These are phyloP conservation scores for Botrytis paeoniae DNA, from an alignment of 2,329 filamentous ascomycete genomes.

Conservation along the genomic window DNA sequence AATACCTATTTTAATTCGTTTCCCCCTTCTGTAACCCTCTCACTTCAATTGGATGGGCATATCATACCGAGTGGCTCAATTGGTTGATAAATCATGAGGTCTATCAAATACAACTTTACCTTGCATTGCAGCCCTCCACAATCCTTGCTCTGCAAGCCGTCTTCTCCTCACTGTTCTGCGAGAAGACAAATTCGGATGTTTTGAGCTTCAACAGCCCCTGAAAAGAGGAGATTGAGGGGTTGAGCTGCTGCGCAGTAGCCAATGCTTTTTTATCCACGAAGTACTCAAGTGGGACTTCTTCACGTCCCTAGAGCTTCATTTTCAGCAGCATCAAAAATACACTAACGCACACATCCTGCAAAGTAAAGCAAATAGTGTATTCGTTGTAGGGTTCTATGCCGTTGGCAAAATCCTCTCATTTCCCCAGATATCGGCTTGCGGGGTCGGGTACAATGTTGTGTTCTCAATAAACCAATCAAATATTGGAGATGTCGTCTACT, in stretches of 20 bases:
- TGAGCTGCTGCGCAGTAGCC: background rate
- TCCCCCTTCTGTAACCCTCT: background rate
- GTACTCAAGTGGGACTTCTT: background rate
- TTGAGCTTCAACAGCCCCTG: conserved; percentile 3
- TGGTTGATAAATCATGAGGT: background rate
- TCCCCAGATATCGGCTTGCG: conserved; percentile 8
- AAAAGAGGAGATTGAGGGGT: background rate
- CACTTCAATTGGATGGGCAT: background rate
- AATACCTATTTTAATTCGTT: background rate
- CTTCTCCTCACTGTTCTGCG: conserved; percentile 12
- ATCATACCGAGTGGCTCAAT: background rate
- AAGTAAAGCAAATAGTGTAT: background rate
- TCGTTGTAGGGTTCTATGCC: background rate
- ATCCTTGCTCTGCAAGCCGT: conserved; percentile 12
- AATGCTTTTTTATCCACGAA: background rate
- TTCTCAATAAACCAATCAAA: conserved; percentile 4
- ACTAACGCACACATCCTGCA: background rate
- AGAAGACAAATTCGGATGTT: background rate
- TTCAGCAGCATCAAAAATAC: background rate
- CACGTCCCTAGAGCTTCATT: background rate
- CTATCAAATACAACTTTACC: conserved; percentile 8
- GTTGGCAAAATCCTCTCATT: background rate
- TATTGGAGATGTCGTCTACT: background rate
- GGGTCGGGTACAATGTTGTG: conserved; percentile 11
- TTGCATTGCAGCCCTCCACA: background rate